A percentile compares a stretch with the other conserved stretches of the same genome.
Conservation (phyloP, 2,329 filamentous ascomycete genomes). For the Macroventuria anomochaeta region DNA sequence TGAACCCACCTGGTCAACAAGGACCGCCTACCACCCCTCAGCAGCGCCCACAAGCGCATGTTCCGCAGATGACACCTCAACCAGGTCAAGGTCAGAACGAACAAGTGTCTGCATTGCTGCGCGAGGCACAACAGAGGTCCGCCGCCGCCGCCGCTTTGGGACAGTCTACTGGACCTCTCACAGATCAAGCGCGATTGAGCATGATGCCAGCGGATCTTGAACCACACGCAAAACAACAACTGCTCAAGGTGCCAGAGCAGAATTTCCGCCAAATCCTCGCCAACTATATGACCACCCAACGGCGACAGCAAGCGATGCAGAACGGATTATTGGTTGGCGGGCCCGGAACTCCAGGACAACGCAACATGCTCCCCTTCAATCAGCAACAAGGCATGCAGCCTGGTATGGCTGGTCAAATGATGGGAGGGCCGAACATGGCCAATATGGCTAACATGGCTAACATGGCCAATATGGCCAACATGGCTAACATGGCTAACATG, state of each 20-base stretch:
- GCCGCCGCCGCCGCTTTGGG: slow-evolving; percentile 38
- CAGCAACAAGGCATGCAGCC: slow-evolving; percentile 33
- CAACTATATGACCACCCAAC: slow-evolving; percentile 32
- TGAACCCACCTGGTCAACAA: slow-evolving; percentile 54
- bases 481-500: slow-evolving; percentile 37
- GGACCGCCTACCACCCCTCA: slow-evolving; percentile 43
- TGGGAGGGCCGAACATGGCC: slow-evolving; percentile 37
- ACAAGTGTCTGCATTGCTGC: slow-evolving; percentile 38
- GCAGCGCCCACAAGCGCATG: slow-evolving; percentile 44
- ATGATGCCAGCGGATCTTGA: slow-evolving; percentile 43
- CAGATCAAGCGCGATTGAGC: slow-evolving; percentile 40
- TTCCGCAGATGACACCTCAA: slow-evolving; percentile 46
- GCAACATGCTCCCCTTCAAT: slow-evolving; percentile 40
- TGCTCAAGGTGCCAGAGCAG: slow-evolving; percentile 45
- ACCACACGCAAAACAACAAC: slow-evolving; percentile 37
- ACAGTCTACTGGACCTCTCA: slow-evolving; percentile 37
- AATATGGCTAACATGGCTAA: slow-evolving; percentile 36
- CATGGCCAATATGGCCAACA: slow-evolving; percentile 36
- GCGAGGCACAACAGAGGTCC: slow-evolving; percentile 46
- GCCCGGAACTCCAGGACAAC: slow-evolving; percentile 32
- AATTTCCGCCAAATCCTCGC: slow-evolving; percentile 41
- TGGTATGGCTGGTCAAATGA: slow-evolving; percentile 35
- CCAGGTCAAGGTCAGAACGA: slow-evolving; percentile 38
- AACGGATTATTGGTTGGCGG: slow-evolving; percentile 30
- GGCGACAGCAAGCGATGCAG: slow-evolving; percentile 32